Percentiles rank a stretch among this genome's conserved stretches.
These are phyloP conservation scores for Tirmania nivea DNA, from an alignment of 495 filamentous ascomycete species.

Conservation along the genomic window DNA sequence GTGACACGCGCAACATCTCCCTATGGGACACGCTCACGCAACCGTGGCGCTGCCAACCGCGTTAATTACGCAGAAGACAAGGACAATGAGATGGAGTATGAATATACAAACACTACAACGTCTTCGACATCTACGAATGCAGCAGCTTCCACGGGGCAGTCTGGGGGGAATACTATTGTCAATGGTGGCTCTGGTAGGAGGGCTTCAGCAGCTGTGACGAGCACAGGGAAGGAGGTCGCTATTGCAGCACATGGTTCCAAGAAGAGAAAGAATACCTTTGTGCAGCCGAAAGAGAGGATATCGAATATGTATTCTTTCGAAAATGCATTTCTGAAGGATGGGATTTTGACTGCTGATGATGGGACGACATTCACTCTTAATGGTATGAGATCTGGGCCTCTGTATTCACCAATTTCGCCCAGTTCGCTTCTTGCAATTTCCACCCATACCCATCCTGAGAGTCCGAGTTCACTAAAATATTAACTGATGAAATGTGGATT, in stretches of 20 bases:
- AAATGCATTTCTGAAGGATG: conserved; percentile 46
- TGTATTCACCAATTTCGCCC: background rate
- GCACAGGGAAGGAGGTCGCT: conserved; percentile 23
- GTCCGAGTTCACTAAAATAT: background rate
- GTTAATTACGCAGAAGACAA: conserved; percentile 94
- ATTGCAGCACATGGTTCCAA: conserved; percentile 19
- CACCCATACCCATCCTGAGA: too few relatives aligned
- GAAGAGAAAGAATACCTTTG: conserved; percentile 19
- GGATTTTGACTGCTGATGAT: conserved; percentile 71
- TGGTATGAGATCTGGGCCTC: conserved; percentile 37
- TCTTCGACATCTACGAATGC: conserved; percentile 23
- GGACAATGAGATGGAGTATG: conserved; percentile 71
- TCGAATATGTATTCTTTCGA: conserved; percentile 81
- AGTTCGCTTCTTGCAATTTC: background rate
- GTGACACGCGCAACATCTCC: conserved; percentile 31
- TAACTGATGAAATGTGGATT: background rate
- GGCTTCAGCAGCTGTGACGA: conserved; percentile 22
- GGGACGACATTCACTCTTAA: conserved; percentile 64
- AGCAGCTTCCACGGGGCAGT: conserved; percentile 21
- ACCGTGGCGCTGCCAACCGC: conserved; percentile 49
- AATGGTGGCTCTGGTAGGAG: conserved; percentile 17
- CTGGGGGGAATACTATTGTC: conserved; percentile 24
- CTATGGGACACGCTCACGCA: conserved; percentile 90
- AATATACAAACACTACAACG: conserved; percentile 26
- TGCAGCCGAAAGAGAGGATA: conserved; percentile 10